Base-by-base conservation (phyloP, 2,329 filamentous ascomycete species). In the Colletotrichum sp. region DNA sequence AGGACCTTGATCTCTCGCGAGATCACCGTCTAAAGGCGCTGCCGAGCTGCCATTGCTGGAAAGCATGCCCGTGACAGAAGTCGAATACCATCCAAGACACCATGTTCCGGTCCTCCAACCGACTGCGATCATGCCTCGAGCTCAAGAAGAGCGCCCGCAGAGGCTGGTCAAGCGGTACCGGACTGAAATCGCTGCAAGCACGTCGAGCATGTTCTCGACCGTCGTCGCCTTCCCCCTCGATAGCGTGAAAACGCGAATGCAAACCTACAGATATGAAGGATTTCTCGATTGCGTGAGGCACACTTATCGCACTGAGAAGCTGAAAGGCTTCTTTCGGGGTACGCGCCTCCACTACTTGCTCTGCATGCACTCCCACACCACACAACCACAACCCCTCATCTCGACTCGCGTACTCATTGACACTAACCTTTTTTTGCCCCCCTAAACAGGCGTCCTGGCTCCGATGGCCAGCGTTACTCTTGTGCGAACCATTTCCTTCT, bases 191-290 rank as follows among this genome's bases (percentile, higher is more conserved):
- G 92, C 95, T 77, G 95, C 95, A 61, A 94, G 93, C 85, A 89
- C 92, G 52, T 94, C 93, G 82, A 96, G 94, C 84, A 89, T 96
- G 79, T 89, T 96, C 72, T 95, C 94, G 49, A 97, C 95, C 57
- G 90, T 95, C 82, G 89, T 91, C 79, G 94, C 95, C n/a, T 98
- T 96, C 82, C 95, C 95, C 27, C 91, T 98, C 79, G 95, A 98
- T 84, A 96, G 95, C 81, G 93, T 96, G 83, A 98, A 98, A 88
- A 96, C 94, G 72, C 94, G 95, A 82, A 95, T 97, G 92, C 95
- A 98, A 87, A 95, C 94, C 79, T 96, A 97, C 85, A 92, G 94
- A 78, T 96, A 94, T 86, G 89, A 90, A 79, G 95, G 91, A 79
- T 95, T 95, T 84, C 85, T 90, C 82, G 93, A 95, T 84, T 96